These are phyloP conservation scores for Batkoa obscura DNA, from an alignment of 371 early-diverging fungal species.

Conservation along the genomic window DNA sequence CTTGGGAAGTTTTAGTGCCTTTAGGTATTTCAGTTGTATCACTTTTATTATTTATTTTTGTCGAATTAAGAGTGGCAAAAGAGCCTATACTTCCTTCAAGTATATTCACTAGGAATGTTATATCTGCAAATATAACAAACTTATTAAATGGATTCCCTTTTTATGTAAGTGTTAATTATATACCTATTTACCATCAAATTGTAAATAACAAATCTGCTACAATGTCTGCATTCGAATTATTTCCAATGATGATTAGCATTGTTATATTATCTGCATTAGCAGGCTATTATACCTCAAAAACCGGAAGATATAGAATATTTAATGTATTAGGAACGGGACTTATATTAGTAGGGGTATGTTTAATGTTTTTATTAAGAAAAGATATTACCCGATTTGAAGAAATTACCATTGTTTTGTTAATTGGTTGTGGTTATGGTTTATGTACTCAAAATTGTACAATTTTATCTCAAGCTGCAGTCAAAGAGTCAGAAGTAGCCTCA, in stretches of 20 bases:
- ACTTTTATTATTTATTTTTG: slow-evolving; percentile 35
- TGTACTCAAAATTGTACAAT: slow-evolving; percentile 34
- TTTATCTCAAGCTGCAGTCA: slow-evolving; percentile 32
- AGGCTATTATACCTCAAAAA: slow-evolving; percentile 4
- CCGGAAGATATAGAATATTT: no score
- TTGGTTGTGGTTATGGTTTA: slow-evolving; percentile 36
- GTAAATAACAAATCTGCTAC: slow-evolving; percentile 25
- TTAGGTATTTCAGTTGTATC: slow-evolving; percentile 44
- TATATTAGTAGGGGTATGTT: neutral
- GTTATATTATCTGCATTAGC: slow-evolving; percentile 13
- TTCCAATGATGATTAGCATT: slow-evolving; percentile 34
- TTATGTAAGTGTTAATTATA: slow-evolving; percentile 28
- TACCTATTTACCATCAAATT: slow-evolving; percentile 64
- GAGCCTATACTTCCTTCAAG: slow-evolving; percentile 15
- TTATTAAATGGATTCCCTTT: slow-evolving; percentile 30
- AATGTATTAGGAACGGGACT: neutral
- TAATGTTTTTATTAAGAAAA: neutral
- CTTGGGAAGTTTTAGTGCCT: slow-evolving; percentile 23
- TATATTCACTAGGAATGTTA: slow-evolving; percentile 9
- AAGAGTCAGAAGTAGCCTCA: slow-evolving; percentile 26
- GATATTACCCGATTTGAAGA: neutral
- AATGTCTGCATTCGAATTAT: slow-evolving; percentile 33
- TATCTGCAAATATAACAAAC: slow-evolving; percentile 18
- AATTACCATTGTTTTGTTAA: neutral
- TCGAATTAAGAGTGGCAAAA: slow-evolving; percentile 22